phyloP scores from a whole-genome alignment of 169 alveolate species.

The Condylostoma magnum region DNA sequence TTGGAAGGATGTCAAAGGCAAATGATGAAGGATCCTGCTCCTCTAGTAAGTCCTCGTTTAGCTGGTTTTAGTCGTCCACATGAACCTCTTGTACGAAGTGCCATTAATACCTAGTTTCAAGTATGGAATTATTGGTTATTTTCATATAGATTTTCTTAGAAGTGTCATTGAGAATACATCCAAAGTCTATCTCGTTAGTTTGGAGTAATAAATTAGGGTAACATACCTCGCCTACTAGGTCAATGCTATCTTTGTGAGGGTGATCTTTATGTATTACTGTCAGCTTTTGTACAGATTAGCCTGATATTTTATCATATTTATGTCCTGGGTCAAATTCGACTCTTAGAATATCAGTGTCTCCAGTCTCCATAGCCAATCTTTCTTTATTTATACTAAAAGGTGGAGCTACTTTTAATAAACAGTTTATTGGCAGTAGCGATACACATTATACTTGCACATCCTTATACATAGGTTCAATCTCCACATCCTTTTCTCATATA shows the following conservation, averaged over 20 bases:
- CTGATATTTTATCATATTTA: conserved; percentile 51
- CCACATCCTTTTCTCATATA: conserved; percentile 81
- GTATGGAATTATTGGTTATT: conserved; percentile 82
- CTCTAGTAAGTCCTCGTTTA: conserved; percentile 28
- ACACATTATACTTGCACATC: conserved; percentile 74
- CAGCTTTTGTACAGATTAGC: conserved; percentile 61
- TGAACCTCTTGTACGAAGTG: conserved; percentile 79
- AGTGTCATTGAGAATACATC: conserved; percentile 90
- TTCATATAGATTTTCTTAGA: conserved; percentile 79
- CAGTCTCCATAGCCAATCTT: conserved; percentile 71
- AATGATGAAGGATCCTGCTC: conserved; percentile 70
- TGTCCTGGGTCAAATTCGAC: conserved; percentile 85
- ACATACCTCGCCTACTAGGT: conserved; percentile 87
- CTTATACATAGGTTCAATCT: conserved; percentile 78
- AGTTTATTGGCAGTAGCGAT: conserved; percentile 80
- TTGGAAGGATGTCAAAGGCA: conserved; percentile 90
- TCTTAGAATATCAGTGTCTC: conserved; percentile 61
- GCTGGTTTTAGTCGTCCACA: conserved; percentile 31
- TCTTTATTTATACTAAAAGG: conserved; percentile 85
- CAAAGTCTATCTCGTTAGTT: conserved; percentile 84
- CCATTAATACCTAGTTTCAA: conserved; percentile 90
- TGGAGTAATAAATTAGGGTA: conserved; percentile 87
- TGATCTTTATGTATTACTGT: conserved; percentile 86
- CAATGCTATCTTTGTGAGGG: conserved; percentile 88
- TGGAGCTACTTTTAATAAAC: conserved; percentile 69